Conservation (phyloP, 352 stramenopile genomes). For the Pythium pyrilobum region DNA sequence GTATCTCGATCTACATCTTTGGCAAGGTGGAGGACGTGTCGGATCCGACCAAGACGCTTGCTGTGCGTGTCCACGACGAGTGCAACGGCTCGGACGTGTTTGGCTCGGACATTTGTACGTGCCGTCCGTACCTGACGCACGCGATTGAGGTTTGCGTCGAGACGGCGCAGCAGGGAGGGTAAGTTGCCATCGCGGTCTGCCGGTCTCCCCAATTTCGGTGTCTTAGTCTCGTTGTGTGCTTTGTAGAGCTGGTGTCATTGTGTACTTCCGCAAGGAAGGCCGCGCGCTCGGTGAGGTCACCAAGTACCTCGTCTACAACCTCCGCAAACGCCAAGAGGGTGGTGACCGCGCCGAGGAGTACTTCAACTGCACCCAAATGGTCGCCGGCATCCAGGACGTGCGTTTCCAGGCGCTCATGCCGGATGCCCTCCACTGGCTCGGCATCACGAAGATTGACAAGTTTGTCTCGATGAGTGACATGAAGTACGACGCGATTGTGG, state of each 20-base stretch:
- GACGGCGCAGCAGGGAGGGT: constrained; percentile 96
- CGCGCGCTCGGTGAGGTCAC: constrained; percentile 97
- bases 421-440: constrained; percentile 98
- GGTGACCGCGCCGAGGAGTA: constrained; percentile 97
- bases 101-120: constrained; percentile 99
- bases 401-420: constrained; percentile 99
- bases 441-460: constrained; percentile 91
- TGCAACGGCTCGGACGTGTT: constrained; percentile 99
- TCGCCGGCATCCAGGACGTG: constrained; percentile 97
- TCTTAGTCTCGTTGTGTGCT: background rate
- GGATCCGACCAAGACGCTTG: constrained; percentile 96
- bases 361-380: constrained; percentile 98
- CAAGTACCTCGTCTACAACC: constrained; percentile 99
- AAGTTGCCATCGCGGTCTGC: constrained; percentile 6
- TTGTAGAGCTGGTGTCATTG: constrained; percentile 89
- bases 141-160: constrained; percentile 99
- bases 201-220: background rate
- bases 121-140: constrained; percentile 97
- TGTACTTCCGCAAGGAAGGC: constrained; percentile 99
- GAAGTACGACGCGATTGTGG: constrained; percentile 99
- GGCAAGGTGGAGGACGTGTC: constrained; percentile 95
- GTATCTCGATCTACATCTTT: constrained; percentile 98
- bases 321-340: constrained; percentile 97
- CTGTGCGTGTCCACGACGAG: constrained; percentile 98
- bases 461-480: constrained; percentile 99